These are phyloP conservation scores for Jamesozyma jinghongensis DNA, from an alignment of 805 yeast genomes.

Conservation along the genomic window DNA sequence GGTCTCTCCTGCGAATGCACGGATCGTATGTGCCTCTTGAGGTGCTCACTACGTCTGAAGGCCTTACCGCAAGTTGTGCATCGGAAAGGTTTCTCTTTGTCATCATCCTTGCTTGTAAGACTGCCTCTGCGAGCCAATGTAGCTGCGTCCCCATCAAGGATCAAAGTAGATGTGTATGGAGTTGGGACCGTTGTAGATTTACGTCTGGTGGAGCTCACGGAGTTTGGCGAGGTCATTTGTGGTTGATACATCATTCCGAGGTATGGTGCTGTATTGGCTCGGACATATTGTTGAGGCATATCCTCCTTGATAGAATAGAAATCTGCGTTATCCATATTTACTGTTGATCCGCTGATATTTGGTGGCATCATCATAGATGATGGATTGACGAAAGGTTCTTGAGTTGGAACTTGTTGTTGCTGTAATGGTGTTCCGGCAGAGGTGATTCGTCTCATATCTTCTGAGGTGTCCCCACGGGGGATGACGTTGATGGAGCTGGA, in stretches of 20 bases:
- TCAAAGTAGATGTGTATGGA: not conserved
- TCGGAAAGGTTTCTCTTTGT: constrained; percentile 30
- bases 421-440: not conserved
- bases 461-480: constrained; percentile 8
- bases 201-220: not conserved
- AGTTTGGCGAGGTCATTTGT: not conserved
- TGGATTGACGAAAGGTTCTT: constrained; percentile 14
- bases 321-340: constrained; percentile 7
- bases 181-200: not conserved
- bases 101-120: constrained; percentile 9
- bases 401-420: not conserved
- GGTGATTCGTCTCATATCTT: not conserved
- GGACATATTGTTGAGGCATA: not conserved
- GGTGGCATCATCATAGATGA: constrained; percentile 14
- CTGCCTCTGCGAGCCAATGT: not conserved
- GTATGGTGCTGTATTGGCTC: too few relatives aligned
- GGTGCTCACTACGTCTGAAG: constrained; percentile 36
- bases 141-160: not conserved
- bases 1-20: constrained; percentile 55
- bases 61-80: constrained; percentile 33
- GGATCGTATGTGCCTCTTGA: constrained; percentile 57
- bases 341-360: constrained; percentile 12
- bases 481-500: constrained; percentile 8
- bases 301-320: not conserved
- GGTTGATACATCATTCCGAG: not conserved